Percentiles rank a stretch among this genome's conserved stretches.
These are phyloP conservation scores for Geranium rotundifolium DNA, from an alignment of 345 rosid species.

Conservation along the genomic window DNA sequence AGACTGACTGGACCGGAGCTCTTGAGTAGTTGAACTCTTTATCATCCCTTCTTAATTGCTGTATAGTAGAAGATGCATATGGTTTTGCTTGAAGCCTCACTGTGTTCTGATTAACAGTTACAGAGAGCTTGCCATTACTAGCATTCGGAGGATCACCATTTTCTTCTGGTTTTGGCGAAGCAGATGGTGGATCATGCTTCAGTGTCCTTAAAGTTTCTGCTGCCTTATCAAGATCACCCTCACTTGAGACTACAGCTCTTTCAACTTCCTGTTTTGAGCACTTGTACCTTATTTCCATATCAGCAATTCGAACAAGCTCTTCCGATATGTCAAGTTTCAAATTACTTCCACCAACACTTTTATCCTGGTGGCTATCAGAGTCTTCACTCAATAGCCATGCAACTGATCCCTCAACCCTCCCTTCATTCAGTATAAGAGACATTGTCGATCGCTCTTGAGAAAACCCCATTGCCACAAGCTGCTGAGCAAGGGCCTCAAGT, in stretches of 20 bases:
- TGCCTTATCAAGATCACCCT: slow-evolving; percentile 74
- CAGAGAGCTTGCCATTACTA: slow-evolving; percentile 22
- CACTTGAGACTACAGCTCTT: slow-evolving; percentile 59
- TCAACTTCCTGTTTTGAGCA: slow-evolving; percentile 77
- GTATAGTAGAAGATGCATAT: slow-evolving; percentile 20
- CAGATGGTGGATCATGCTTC: slow-evolving; percentile 37
- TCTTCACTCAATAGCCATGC: slow-evolving; percentile 71
- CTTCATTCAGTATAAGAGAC: slow-evolving; percentile 80
- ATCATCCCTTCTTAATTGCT: slow-evolving; percentile 44
- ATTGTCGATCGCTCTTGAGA: slow-evolving; percentile 70
- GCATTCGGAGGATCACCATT: slow-evolving; percentile 38
- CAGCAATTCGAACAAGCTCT: slow-evolving; percentile 64
- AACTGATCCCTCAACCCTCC: slow-evolving; percentile 78
- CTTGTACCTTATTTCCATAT: slow-evolving; percentile 45
- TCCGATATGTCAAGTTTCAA: slow-evolving; percentile 77
- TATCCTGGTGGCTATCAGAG: slow-evolving; percentile 35
- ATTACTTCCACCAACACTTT: slow-evolving; percentile 34
- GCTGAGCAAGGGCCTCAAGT: slow-evolving; percentile 74
- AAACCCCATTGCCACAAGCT: slow-evolving; percentile 82
- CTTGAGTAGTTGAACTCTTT: slow-evolving; percentile 51
- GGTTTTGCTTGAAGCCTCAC: slow-evolving; percentile 30
- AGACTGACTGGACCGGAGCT: slow-evolving; percentile 17
- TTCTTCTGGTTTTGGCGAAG: slow-evolving; percentile 49
- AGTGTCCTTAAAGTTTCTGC: slow-evolving; percentile 33
- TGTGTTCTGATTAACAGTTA: slow-evolving; percentile 26